Percentiles rank a stretch among this genome's conserved stretches.
Conservation (phyloP, 2,329 filamentous ascomycete genomes). For the Fusarium nodosum region DNA sequence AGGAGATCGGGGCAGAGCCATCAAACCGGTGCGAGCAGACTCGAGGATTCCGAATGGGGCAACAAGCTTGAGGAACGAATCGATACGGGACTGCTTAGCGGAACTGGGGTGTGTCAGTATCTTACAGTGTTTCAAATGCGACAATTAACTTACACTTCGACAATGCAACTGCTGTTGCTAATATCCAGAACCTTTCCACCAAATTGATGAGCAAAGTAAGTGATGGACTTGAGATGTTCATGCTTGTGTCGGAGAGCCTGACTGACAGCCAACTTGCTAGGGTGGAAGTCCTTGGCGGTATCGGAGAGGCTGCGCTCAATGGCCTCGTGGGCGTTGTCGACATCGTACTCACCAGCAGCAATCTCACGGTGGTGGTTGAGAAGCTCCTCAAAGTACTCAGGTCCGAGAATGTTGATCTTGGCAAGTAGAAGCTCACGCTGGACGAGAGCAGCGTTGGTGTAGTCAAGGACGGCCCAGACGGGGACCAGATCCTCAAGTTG, state of each 20-base stretch:
- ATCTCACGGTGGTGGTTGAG: constrained; percentile 97
- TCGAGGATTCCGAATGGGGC: constrained; percentile 96
- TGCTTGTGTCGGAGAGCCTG: constrained; percentile 97
- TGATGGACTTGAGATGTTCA: constrained; percentile 96
- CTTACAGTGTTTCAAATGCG: neutral
- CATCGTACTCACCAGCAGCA: constrained; percentile 60
- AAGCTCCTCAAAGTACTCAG: constrained; percentile 98
- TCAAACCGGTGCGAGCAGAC: constrained; percentile 93
- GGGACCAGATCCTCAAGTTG: constrained; percentile 97
- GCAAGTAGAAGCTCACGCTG: constrained; percentile 95
- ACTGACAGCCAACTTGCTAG: constrained; percentile 84
- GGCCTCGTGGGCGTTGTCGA: constrained; percentile 61
- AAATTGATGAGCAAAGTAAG: constrained; percentile 96
- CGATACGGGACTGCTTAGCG: constrained; percentile 92
- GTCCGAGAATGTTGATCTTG: constrained; percentile 96
- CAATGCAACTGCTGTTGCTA: constrained; percentile 98
- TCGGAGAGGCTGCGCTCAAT: constrained; percentile 61
- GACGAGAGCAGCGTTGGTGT: constrained; percentile 91
- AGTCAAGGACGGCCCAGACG: constrained; percentile 98
- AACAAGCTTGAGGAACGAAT: constrained; percentile 97
- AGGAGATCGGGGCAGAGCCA: constrained; percentile 95
- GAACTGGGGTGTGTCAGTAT: constrained; percentile 68
- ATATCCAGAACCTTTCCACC: constrained; percentile 98
- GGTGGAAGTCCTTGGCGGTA: constrained; percentile 82
- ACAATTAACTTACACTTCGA: constrained; percentile 81